These are phyloP conservation scores for Yamadazyma siamensis DNA, from an alignment of 1,139 yeast species.

Conservation along the genomic window DNA sequence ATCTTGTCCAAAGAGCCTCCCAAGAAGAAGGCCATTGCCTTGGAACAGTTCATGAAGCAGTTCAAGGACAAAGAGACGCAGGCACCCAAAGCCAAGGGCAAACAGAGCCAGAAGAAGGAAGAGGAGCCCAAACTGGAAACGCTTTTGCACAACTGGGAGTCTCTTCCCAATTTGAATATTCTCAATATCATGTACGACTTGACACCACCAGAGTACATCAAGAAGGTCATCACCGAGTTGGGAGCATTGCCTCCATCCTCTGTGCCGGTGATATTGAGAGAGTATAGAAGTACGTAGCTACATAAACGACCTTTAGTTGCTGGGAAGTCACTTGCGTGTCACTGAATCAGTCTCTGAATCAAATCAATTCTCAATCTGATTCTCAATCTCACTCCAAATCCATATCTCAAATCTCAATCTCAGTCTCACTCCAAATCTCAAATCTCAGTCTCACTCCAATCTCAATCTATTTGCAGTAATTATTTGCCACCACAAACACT, in stretches of 20 bases:
- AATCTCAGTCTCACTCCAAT: too few relatives aligned
- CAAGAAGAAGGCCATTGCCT: slow-evolving; percentile 60
- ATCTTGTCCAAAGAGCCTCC: slow-evolving; percentile 48
- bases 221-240: slow-evolving; percentile 91
- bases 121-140: slow-evolving; percentile 16
- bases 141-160: slow-evolving; percentile 64
- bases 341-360: too few relatives aligned
- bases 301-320: too few relatives aligned
- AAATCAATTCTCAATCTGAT: too few relatives aligned
- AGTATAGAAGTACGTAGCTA: slow-evolving; percentile 60
- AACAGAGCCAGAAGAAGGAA: slow-evolving; percentile 20
- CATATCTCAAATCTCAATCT: too few relatives aligned
- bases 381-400: too few relatives aligned
- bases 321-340: too few relatives aligned
- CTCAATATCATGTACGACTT: slow-evolving; percentile 88
- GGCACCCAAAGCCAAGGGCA: slow-evolving; percentile 15
- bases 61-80: slow-evolving; percentile 19
- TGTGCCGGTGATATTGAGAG: slow-evolving; percentile 93
- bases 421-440: too few relatives aligned
- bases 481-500: slow-evolving; percentile 1
- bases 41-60: slow-evolving; percentile 60
- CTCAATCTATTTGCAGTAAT: not conserved
- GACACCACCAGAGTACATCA: slow-evolving; percentile 91
- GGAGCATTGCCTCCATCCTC: slow-evolving; percentile 97
- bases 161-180: slow-evolving; percentile 60